Conservation (phyloP, 257 asterid genomes). For the Forsythia suspensa region DNA sequence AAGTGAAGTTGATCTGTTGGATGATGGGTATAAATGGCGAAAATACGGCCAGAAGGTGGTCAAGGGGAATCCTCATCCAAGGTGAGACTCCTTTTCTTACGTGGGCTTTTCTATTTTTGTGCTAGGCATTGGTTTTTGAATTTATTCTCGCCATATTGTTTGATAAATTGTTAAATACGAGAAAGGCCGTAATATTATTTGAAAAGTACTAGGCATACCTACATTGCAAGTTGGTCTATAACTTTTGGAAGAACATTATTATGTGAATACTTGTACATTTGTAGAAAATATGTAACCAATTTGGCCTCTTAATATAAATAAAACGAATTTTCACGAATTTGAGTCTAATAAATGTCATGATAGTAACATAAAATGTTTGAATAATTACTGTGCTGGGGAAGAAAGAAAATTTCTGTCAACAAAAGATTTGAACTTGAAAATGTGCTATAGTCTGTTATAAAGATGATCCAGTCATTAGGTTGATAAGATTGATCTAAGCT, state of each 20-base stretch:
- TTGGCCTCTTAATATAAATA: background rate
- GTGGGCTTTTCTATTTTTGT: background rate
- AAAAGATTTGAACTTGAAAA: background rate
- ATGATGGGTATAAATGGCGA: constrained; percentile 92
- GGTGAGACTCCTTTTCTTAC: constrained; percentile 38
- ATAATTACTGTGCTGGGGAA: background rate
- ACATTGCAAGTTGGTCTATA: background rate
- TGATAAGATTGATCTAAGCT: background rate
- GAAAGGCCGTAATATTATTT: background rate
- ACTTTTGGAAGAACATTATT: background rate
- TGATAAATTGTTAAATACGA: background rate
- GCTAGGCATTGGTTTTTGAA: background rate
- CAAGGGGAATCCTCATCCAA: constrained; percentile 87
- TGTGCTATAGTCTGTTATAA: background rate
- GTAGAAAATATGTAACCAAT: constrained; percentile 25
- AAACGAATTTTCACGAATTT: background rate
- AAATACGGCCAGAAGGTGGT: constrained; percentile 95
- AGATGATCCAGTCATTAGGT: background rate
- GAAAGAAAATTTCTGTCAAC: background rate
- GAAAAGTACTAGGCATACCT: background rate
- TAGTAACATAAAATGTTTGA: background rate
- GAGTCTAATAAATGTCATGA: background rate
- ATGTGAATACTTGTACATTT: background rate
- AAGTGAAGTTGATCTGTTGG: constrained; percentile 89
- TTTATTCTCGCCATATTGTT: background rate